Evolutionary conservation across 805 yeast genomes (phyloP).

Genomic region (Starmera quercuum): DNA sequence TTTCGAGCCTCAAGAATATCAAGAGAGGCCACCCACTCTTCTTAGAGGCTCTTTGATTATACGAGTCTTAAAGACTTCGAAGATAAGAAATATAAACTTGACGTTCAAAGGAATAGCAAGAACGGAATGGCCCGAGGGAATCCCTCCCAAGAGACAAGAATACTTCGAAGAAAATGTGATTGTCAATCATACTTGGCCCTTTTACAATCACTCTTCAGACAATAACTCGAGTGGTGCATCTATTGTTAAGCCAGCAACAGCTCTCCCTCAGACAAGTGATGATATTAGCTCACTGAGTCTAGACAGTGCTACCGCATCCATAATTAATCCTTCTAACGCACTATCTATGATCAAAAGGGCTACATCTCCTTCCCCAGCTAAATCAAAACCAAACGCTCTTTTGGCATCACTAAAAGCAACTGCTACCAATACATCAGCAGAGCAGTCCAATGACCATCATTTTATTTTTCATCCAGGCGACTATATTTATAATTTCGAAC

Average conservation of each 20-base stretch:
- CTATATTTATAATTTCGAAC: constrained; percentile 87
- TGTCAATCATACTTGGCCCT: constrained; percentile 86
- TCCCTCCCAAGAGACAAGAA: constrained; percentile 77
- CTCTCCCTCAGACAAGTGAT: constrained; percentile 6
- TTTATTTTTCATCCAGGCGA: constrained; percentile 76
- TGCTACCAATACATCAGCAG: background rate
- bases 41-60: constrained; percentile 74
- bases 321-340: constrained; percentile 13
- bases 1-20: constrained; percentile 56
- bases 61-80: constrained; percentile 63
- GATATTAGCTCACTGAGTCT: constrained; percentile 18
- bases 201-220: constrained; percentile 43
- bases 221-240: constrained; percentile 38
- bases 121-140: constrained; percentile 98
- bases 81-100: constrained; percentile 55
- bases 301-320: constrained; percentile 10
- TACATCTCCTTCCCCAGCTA: constrained; percentile 18
- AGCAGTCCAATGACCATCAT: constrained; percentile 7
- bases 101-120: constrained; percentile 60
- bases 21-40: constrained; percentile 65
- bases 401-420: constrained; percentile 8
- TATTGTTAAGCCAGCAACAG: constrained; percentile 14
- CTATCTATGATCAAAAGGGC: constrained; percentile 17
- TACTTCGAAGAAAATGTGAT: constrained; percentile 58
- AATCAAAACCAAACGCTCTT: constrained; percentile 3